A percentile compares a stretch with the other conserved stretches of the same genome.
phyloP scores from a whole-genome alignment of 2,329 filamentous ascomycete species.

The Huntiella savannae region DNA sequence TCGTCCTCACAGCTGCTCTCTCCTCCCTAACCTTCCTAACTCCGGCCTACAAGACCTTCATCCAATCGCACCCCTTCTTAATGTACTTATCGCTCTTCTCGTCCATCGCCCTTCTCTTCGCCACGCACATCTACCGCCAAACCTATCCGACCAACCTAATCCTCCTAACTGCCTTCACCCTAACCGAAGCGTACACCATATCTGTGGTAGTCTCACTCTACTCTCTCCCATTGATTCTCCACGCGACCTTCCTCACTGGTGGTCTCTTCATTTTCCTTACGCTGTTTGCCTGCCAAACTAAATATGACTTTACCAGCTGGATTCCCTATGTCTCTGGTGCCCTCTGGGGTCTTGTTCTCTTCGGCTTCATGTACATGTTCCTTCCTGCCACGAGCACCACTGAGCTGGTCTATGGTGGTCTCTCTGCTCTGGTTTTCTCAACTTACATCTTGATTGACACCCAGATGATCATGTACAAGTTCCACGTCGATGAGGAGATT shows the following conservation, averaged over 20 bases:
- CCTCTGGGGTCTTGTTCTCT: constrained; percentile 77
- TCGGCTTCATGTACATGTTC: constrained; percentile 83
- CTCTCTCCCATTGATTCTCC: constrained; percentile 62
- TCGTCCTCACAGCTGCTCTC: constrained; percentile 64
- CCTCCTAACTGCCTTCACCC: constrained; percentile 79
- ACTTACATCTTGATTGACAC: constrained; percentile 94
- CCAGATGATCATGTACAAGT: constrained; percentile 83
- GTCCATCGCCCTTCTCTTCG: constrained; percentile 63
- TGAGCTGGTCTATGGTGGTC: constrained; percentile 70
- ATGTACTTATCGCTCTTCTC: constrained; percentile 28
- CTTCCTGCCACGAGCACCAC: constrained; percentile 64
- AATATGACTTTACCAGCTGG: constrained; percentile 97
- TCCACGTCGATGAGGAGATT: constrained; percentile 96
- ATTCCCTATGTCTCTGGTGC: constrained; percentile 84
- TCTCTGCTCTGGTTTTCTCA: constrained; percentile 74
- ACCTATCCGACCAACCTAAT: constrained; percentile 87
- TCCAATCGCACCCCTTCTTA: constrained; percentile 63
- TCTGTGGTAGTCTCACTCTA: constrained; percentile 88
- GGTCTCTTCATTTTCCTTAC: constrained; percentile 65
- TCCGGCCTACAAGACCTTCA: constrained; percentile 61
- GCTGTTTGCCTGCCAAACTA: constrained; percentile 86
- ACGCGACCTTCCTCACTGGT: constrained; percentile 75
- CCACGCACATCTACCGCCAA: constrained; percentile 91
- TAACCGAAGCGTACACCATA: constrained; percentile 83
- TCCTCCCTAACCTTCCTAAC: constrained; percentile 77